Base-by-base conservation (phyloP, 371 early-diverging fungal species). In the Paraphysoderma sedebokerense region DNA sequence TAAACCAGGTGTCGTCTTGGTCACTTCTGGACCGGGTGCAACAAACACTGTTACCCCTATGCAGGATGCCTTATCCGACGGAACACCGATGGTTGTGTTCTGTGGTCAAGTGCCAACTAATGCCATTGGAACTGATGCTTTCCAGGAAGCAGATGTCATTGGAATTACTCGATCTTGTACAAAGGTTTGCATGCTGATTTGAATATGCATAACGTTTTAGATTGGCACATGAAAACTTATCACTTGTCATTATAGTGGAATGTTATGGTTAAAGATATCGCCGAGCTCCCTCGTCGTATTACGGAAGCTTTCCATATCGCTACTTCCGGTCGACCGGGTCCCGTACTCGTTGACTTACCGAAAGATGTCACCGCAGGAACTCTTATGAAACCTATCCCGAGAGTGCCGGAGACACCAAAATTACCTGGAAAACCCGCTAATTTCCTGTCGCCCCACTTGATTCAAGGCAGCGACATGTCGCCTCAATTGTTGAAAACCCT, bases 21-120 rank as follows among this genome's bases (percentile, higher is more conserved):
- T 96, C 8, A 96, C 97, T 3, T 82, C 87, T 19, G 96, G 96
- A 1, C 97, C 97, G n/a, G 97, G 97, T 38, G 97, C 93, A 11
- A 96, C 97, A 32, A 96, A 96, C 66, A 84, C 87, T 17, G 75
- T 96, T 49, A 96, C 97, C 22, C 86, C 97, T 17, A 82, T 96
- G 86, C 91, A 92, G 58, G 93, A 96, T 68, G 97, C 97, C 30
- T 66, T 87, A 11, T 81, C 82, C 2, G 93, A 92, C 63, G 97
- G 92, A 52, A 77, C 82, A 20, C 97, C 97, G 20, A 74, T 96
- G 69, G 82, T 96, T 46, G 92, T 92, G 27, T 89, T 92, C 54
- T 73, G 76, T 46, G 97, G 97, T 33, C 93, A 92, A 70, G 97
- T 92, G 30, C 79, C 85, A 19, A 87, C 87, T 7, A 62, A 80